phyloP scores from a whole-genome alignment of 768 basidiomycete species.

The Mycena sanguinolenta region DNA sequence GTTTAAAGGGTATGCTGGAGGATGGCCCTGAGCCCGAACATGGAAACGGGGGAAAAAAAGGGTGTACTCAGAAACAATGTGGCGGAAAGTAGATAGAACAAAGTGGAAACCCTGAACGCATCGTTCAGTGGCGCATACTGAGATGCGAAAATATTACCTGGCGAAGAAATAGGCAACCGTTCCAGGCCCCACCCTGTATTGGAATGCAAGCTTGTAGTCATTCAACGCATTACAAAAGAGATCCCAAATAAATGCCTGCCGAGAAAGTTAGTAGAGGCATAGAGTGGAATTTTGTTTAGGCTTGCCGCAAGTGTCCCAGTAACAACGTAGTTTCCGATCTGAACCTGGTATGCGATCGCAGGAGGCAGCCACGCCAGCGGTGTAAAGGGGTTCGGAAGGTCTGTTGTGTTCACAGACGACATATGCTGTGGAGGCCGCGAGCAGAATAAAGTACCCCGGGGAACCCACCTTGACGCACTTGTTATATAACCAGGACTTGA shows the following conservation, averaged over 20 bases:
- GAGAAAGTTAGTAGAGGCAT: background rate
- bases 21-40: background rate
- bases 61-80: constrained; percentile 22
- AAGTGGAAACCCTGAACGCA: constrained; percentile 19
- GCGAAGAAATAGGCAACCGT: constrained; percentile 40
- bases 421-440: background rate
- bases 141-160: constrained; percentile 24
- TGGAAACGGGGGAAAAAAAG: background rate
- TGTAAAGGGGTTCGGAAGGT: constrained; percentile 46
- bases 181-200: constrained; percentile 23
- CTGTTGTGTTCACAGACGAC: constrained; percentile 2
- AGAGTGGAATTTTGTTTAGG: background rate
- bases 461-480: too few species aligned
- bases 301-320: constrained; percentile 33
- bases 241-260: constrained; percentile 35
- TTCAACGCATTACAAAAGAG: constrained; percentile 34
- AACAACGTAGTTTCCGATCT: constrained; percentile 45
- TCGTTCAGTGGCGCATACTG: too few species aligned
- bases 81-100: constrained; percentile 25
- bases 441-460: background rate
- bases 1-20: constrained; percentile 26
- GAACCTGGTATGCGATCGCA: constrained; percentile 42
- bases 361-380: constrained; percentile 48
- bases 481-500: too few species aligned
- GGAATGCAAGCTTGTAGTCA: constrained; percentile 39